Conservation (phyloP, 1,139 yeast genomes). For the Sugiyamaella pinicola region DNA sequence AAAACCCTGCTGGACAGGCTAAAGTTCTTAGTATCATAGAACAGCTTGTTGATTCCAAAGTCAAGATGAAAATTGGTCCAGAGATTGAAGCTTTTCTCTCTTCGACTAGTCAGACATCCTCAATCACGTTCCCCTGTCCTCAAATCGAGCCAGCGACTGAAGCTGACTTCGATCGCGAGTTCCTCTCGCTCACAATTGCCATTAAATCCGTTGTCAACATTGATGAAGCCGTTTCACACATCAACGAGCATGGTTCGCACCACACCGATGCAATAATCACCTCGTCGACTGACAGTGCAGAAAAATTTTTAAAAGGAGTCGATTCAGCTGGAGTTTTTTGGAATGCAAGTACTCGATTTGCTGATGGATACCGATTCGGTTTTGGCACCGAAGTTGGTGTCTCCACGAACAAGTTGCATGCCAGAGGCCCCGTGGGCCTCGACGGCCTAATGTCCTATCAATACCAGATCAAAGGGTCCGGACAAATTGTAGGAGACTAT, state of each 20-base stretch:
- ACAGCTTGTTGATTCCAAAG: conserved; percentile 62
- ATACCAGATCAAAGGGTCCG: conserved; percentile 86
- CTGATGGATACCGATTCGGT: conserved; percentile 98
- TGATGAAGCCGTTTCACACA: conserved; percentile 75
- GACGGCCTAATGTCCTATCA: conserved; percentile 97
- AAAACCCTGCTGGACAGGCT: conserved; percentile 43
- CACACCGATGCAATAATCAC: conserved; percentile 95
- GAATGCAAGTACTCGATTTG: conserved; percentile 96
- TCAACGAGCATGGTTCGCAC: conserved; percentile 88
- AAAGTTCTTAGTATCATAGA: conserved; percentile 46
- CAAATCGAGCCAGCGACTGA: conserved; percentile 51
- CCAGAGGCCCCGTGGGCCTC: conserved; percentile 97
- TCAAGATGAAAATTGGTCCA: conserved; percentile 67
- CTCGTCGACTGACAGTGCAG: conserved; percentile 67
- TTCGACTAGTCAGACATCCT: conserved; percentile 25
- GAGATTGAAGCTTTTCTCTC: conserved; percentile 47
- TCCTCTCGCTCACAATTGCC: conserved; percentile 78
- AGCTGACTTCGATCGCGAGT: conserved; percentile 81
- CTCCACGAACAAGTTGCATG: conserved; percentile 93
- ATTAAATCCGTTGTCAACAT: conserved; percentile 62
- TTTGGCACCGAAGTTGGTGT: conserved; percentile 99
- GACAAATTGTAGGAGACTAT: conserved; percentile 90
- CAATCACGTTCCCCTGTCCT: conserved; percentile 34
- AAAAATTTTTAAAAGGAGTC: conserved; percentile 74
- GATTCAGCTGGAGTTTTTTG: conserved; percentile 98